Conservation (phyloP, 345 rosid species). For the Populus deltoides region DNA sequence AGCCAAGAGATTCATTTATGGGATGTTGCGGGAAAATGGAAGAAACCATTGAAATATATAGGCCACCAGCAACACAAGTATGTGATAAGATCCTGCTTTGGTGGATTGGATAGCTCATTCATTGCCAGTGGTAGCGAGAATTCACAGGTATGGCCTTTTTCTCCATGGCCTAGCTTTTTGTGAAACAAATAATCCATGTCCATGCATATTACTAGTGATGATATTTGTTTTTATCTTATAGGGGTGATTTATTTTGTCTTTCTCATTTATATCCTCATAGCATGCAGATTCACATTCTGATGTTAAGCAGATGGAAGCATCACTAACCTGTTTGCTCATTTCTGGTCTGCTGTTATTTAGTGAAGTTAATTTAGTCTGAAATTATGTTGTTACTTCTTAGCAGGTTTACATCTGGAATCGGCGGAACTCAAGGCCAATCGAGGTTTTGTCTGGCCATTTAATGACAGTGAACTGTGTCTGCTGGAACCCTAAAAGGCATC, state of each 20-base stretch:
- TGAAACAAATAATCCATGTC: neutral
- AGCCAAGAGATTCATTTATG: slow-evolving; percentile 89
- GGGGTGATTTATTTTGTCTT: too few relatives aligned
- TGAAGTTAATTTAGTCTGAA: slow-evolving; percentile 1
- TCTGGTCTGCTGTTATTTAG: neutral
- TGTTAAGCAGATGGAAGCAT: neutral
- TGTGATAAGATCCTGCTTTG: slow-evolving; percentile 85
- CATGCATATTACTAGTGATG: neutral
- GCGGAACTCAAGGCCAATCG: slow-evolving; percentile 48
- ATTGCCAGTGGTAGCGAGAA: slow-evolving; percentile 91
- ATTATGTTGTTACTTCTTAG: slow-evolving; percentile 4
- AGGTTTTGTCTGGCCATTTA: slow-evolving; percentile 65
- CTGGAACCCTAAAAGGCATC: slow-evolving; percentile 77
- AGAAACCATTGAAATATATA: slow-evolving; percentile 48
- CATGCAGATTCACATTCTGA: neutral
- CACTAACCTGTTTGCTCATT: neutral
- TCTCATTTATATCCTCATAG: neutral
- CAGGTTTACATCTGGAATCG: slow-evolving; percentile 87
- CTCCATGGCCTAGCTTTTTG: neutral
- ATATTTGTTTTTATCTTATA: neutral
- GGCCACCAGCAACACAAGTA: slow-evolving; percentile 80
- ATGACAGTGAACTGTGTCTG: slow-evolving; percentile 83
- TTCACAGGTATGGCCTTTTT: slow-evolving; percentile 53
- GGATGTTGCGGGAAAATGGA: slow-evolving; percentile 74
- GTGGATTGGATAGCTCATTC: slow-evolving; percentile 69